These are phyloP conservation scores for Rubia yunnanensis DNA, from an alignment of 257 asterid species.

Conservation along the genomic window DNA sequence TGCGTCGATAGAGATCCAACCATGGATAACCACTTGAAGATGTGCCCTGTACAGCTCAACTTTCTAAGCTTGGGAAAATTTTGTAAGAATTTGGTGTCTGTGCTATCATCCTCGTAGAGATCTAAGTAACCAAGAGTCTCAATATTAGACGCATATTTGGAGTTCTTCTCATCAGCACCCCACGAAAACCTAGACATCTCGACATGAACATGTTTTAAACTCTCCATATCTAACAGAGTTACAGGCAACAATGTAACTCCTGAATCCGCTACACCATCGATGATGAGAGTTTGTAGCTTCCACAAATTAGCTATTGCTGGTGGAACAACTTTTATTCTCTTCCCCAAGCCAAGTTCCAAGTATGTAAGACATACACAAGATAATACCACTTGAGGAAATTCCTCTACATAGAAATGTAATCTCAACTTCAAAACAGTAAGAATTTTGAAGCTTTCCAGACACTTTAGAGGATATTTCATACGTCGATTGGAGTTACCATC, in stretches of 20 bases:
- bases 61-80: constrained; percentile 1
- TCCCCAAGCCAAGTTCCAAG: background rate
- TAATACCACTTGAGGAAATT: background rate
- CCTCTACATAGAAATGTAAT: too few relatives aligned
- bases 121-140: background rate
- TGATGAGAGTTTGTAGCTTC: background rate
- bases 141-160: too few relatives aligned
- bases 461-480: too few relatives aligned
- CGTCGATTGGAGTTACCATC: too few relatives aligned
- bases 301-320: background rate
- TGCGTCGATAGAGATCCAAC: background rate
- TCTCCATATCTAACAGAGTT: background rate
- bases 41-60: background rate
- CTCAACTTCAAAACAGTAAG: constrained; percentile 5
- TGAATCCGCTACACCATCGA: too few relatives aligned
- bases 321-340: background rate
- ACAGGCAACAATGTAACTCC: background rate
- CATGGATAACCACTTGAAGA: background rate
- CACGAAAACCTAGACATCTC: too few relatives aligned
- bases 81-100: background rate
- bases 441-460: background rate
- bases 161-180: background rate
- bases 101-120: background rate
- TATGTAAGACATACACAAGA: background rate
- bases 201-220: background rate